Evolutionary conservation across 169 alveolate species (phyloP).

Genomic region (Hepatocystis sp.): DNA sequence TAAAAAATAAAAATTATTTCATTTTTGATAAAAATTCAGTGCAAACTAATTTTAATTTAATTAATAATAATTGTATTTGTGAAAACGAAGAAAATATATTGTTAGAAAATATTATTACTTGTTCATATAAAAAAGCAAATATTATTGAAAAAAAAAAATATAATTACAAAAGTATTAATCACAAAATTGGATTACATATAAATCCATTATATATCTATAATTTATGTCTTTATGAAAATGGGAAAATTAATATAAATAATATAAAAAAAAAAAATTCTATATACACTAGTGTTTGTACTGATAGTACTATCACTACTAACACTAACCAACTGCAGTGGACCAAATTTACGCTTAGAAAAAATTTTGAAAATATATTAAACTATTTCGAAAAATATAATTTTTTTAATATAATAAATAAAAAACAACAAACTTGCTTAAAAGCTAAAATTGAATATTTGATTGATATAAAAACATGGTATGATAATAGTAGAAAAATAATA

Average conservation of each 20-base stretch:
- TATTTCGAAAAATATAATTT: constrained; percentile 14
- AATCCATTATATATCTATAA: constrained; percentile 23
- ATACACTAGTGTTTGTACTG: no score
- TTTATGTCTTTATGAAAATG: neutral
- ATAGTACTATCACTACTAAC: no score
- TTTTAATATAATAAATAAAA: neutral
- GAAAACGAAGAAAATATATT: neutral
- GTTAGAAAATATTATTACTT: no score
- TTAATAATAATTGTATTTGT: neutral
- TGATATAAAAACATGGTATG: neutral
- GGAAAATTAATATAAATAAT: neutral
- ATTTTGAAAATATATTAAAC: constrained; percentile 12
- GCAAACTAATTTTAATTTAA: constrained; percentile 4
- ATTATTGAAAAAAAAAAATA: neutral
- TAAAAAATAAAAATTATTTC: neutral
- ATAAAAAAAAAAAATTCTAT: constrained; percentile 22
- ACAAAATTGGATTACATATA: constrained; percentile 29
- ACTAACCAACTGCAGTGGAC: no score
- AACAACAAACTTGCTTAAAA: neutral
- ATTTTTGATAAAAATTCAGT: constrained; percentile 20
- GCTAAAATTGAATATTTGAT: neutral
- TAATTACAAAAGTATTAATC: constrained; percentile 2
- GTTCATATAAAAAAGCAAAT: neutral
- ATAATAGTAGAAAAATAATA: constrained; percentile 1
- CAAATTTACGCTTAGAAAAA: constrained; percentile 16